phyloP scores from a whole-genome alignment of 2,329 filamentous ascomycete genomes.

The Ploettnerulaceae sp. region DNA sequence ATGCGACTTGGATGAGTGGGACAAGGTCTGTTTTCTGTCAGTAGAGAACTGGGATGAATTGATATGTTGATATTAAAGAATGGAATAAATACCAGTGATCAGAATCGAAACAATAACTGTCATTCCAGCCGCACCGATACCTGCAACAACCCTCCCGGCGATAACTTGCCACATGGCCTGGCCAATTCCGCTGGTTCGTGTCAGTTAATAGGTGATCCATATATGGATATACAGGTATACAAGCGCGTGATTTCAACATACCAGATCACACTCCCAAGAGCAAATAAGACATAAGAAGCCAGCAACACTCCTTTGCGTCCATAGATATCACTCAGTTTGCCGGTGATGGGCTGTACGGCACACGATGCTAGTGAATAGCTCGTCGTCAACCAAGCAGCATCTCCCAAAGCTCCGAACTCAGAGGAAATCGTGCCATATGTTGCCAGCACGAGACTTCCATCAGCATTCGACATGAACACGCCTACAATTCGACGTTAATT shows the following conservation, averaged over 20 bases:
- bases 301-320: slow-evolving; percentile 49
- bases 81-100: slow-evolving; percentile 39
- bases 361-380: slow-evolving; percentile 47
- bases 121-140: slow-evolving; percentile 48
- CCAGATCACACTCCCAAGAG: slow-evolving; percentile 39
- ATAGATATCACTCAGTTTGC: slow-evolving; percentile 55
- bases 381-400: slow-evolving; percentile 54
- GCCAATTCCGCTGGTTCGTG: slow-evolving; percentile 37
- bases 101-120: slow-evolving; percentile 46
- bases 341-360: slow-evolving; percentile 50
- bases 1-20: slow-evolving; percentile 47
- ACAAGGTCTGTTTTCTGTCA: slow-evolving; percentile 28
- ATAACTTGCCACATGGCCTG: slow-evolving; percentile 46
- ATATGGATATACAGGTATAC: no score
- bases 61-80: no score
- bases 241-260: no score
- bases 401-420: slow-evolving; percentile 51
- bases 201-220: slow-evolving; percentile 27
- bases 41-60: neutral
- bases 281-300: slow-evolving; percentile 47
- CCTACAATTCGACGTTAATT: slow-evolving; percentile 37
- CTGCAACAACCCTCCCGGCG: slow-evolving; percentile 47
- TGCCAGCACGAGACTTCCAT: slow-evolving; percentile 60
- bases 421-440: slow-evolving; percentile 59
- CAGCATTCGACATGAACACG: slow-evolving; percentile 62